These are phyloP conservation scores for Ogataea polymorpha DNA, from an alignment of 805 yeast species.

Conservation along the genomic window DNA sequence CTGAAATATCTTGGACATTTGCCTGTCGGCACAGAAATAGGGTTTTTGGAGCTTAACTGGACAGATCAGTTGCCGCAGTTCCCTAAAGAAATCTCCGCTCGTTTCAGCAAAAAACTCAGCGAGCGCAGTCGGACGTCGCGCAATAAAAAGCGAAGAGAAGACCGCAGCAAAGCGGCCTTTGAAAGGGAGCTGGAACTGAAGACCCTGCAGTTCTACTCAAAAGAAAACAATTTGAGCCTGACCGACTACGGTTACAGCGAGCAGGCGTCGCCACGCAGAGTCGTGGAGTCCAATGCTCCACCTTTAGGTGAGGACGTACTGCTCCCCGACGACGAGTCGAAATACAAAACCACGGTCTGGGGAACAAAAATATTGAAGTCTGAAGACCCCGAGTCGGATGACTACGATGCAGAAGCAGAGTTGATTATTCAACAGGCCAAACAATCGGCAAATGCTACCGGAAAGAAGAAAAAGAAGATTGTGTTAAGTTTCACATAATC, in stretches of 20 bases:
- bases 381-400: constrained; percentile 37
- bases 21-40: constrained; percentile 82
- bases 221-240: constrained; percentile 46
- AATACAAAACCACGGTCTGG: constrained; percentile 59
- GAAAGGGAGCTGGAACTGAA: constrained; percentile 56
- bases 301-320: constrained; percentile 11
- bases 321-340: constrained; percentile 8
- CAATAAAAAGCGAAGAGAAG: constrained; percentile 54
- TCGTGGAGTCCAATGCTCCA: constrained; percentile 17
- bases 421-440: constrained; percentile 52
- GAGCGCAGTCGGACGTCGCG: constrained; percentile 52
- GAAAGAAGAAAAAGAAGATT: constrained; percentile 37
- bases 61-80: constrained; percentile 27
- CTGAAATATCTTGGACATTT: constrained; percentile 76
- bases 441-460: constrained; percentile 39
- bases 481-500: constrained; percentile 30
- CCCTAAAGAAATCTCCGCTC: constrained; percentile 41
- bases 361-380: constrained; percentile 58
- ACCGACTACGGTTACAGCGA: constrained; percentile 35
- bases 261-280: constrained; percentile 32
- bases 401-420: constrained; percentile 44
- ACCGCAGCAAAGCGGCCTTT: constrained; percentile 54
- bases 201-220: constrained; percentile 54
- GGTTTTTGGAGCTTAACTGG: constrained; percentile 88
- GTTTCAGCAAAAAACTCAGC: constrained; percentile 52